Base-by-base conservation (phyloP, 1,139 yeast species). In the Kluyveromyces sp. region DNA sequence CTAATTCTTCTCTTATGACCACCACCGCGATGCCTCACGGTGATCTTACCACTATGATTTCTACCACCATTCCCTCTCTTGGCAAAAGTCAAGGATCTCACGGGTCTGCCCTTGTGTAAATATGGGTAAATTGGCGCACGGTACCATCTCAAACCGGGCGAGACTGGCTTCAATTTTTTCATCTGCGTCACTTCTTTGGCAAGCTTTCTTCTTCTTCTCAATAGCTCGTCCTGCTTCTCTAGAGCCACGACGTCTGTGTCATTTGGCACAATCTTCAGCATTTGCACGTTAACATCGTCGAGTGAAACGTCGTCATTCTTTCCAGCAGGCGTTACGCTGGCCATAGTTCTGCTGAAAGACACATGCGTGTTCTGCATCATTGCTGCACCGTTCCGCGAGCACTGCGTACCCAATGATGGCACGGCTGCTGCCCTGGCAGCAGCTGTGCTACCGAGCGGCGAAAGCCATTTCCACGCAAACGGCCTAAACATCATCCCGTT, bases 11-110 rank as follows among this genome's bases (percentile, higher is more conserved):
- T 81, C 65, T 84, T 87, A 63, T 86, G 94, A 38, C 97, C 98
- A 57, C 98, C 98, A 63, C 98, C 98, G 65, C 94, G 80, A 63
- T 94, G 96, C 62, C 98, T 79, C 36, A 87, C 83, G 7, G 96
- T 86, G 57, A 92, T 86, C 53, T 77, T 75, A 54, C 99, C 99
- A 11, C 83, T 72, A 65, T 84, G 75, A 64, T 92, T 89, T 69
- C 99, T 81, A 53, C 99, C 99, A 43, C 95, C 83, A 40, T 79
- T 78, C 49, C 77, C 76, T 62, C 81, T 80, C 58, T 78, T 78
- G 33, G 89, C 77, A 20, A 74, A 74, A 0, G 99, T 92, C 59
- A 92, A 73, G 44, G 80, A 80, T 59, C 74, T 73, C 44, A 84
- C 67, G 2, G 98, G 96, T 43, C 80, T 73, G 7, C 96, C 96